Evolutionary conservation across 2,329 filamentous ascomycete species (phyloP).

Genomic region (Waltergamsia citrina): DNA sequence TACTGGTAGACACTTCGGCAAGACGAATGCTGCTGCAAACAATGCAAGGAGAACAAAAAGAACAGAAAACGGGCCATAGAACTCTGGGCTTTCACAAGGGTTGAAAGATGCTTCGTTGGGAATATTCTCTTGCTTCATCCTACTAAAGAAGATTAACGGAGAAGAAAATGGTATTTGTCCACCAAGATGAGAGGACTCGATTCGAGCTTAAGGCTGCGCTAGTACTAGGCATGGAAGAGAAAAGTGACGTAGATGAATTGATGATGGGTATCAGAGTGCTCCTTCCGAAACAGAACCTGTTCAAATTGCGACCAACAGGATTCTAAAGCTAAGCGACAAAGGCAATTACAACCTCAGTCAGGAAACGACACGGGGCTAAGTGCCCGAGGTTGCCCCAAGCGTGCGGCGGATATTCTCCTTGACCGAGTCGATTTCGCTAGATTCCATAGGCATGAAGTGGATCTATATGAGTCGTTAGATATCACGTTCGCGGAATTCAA

Average conservation of each 20-base stretch:
- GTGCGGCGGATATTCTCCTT: slow-evolving; percentile 50
- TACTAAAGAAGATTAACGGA: background rate
- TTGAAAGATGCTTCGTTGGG: background rate
- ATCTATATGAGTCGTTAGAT: slow-evolving; percentile 33
- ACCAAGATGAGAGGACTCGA: background rate
- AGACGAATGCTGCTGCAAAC: background rate
- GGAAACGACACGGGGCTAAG: background rate
- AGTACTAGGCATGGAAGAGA: too few relatives aligned
- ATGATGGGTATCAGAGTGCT: slow-evolving; percentile 1
- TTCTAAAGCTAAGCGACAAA: background rate
- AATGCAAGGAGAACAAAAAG: background rate
- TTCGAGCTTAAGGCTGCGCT: too few relatives aligned
- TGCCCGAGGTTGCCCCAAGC: slow-evolving; percentile 18
- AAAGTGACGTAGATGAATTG: slow-evolving; percentile 1
- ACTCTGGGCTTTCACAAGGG: background rate
- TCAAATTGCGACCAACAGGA: background rate
- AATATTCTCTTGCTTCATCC: too few relatives aligned
- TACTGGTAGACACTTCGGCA: background rate
- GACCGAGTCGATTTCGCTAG: slow-evolving; percentile 45
- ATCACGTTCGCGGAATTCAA: background rate
- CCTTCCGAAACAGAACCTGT: slow-evolving; percentile 5
- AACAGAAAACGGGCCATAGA: background rate
- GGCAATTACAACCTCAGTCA: background rate
- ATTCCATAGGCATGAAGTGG: slow-evolving; percentile 56
- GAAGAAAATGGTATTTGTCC: background rate